Conservation (phyloP, 805 yeast genomes). For the Teunomyces barrocoloradensis region DNA sequence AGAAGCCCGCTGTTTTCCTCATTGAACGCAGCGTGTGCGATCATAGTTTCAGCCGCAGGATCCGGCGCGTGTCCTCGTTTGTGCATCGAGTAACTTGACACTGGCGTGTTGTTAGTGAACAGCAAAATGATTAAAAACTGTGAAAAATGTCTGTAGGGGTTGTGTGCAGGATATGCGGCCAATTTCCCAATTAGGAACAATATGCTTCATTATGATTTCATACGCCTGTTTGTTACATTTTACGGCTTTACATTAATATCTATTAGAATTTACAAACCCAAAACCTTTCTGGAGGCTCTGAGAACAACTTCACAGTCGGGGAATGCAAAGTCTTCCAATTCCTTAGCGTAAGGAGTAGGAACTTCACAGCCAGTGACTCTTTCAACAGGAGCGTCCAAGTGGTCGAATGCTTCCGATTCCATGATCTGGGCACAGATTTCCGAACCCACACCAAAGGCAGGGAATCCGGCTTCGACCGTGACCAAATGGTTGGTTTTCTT, state of each 20-base stretch:
- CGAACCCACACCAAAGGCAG: constrained; percentile 97
- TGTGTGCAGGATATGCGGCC: neutral
- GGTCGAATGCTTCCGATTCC: constrained; percentile 98
- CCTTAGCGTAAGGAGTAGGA: constrained; percentile 97
- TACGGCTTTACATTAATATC: neutral
- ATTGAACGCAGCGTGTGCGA: constrained; percentile 23
- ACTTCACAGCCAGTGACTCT: constrained; percentile 99
- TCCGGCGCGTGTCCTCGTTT: constrained; percentile 20
- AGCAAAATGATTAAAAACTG: neutral
- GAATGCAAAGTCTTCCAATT: constrained; percentile 97
- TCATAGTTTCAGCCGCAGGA: constrained; percentile 8
- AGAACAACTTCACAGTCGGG: constrained; percentile 90
- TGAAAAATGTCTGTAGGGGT: neutral
- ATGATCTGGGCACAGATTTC: constrained; percentile 96
- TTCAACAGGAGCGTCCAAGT: constrained; percentile 97
- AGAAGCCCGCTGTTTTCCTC: constrained; percentile 36
- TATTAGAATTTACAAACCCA: constrained; percentile 54
- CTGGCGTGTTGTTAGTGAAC: neutral
- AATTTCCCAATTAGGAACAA: neutral
- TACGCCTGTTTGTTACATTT: neutral
- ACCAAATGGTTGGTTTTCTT: constrained; percentile 96
- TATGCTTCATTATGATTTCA: no score
- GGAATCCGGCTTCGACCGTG: constrained; percentile 97
- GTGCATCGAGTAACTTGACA: constrained; percentile 12
- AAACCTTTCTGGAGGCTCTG: constrained; percentile 80